Evolutionary conservation across 257 asterid genomes (phyloP).

Genomic region (Anisodus tanguticus): DNA sequence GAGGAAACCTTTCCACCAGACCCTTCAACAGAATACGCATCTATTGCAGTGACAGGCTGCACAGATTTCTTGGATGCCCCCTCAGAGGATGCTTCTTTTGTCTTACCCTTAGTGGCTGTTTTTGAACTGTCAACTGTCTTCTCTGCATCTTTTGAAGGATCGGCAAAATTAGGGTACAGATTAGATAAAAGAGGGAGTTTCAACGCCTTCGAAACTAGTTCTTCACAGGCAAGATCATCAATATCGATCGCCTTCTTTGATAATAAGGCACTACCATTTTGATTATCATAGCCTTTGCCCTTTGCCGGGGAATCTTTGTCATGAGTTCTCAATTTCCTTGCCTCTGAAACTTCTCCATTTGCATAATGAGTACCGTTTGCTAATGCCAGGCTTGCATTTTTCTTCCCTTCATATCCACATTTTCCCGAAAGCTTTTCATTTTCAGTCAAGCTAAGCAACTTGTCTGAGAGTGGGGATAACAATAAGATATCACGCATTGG

Average conservation of each 20-base stretch:
- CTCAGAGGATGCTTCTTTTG: constrained; percentile 44
- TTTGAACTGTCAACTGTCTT: constrained; percentile 37
- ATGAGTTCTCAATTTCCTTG: constrained; percentile 48
- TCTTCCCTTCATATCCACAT: constrained; percentile 46
- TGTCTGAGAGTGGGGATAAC: constrained; percentile 82
- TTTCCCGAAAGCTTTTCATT: constrained; percentile 52
- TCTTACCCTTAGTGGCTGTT: constrained; percentile 39
- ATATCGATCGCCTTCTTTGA: constrained; percentile 56
- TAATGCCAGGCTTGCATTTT: constrained; percentile 43
- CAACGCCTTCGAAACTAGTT: constrained; percentile 72
- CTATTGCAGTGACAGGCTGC: constrained; percentile 47
- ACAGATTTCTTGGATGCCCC: constrained; percentile 50
- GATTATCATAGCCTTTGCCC: constrained; percentile 36
- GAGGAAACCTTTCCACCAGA: constrained; percentile 48
- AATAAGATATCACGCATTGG: constrained; percentile 49
- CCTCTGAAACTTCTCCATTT: constrained; percentile 50
- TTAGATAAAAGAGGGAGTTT: constrained; percentile 82
- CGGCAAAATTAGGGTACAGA: constrained; percentile 42
- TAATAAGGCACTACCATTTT: constrained; percentile 42
- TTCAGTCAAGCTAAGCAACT: constrained; percentile 52
- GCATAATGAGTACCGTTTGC: constrained; percentile 58
- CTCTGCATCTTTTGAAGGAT: constrained; percentile 48
- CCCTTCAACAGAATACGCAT: constrained; percentile 51
- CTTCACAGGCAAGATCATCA: constrained; percentile 66
- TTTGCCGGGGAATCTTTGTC: constrained; percentile 43